Conservation (phyloP, 768 basidiomycete genomes). For the Lactifluus pinguis region DNA sequence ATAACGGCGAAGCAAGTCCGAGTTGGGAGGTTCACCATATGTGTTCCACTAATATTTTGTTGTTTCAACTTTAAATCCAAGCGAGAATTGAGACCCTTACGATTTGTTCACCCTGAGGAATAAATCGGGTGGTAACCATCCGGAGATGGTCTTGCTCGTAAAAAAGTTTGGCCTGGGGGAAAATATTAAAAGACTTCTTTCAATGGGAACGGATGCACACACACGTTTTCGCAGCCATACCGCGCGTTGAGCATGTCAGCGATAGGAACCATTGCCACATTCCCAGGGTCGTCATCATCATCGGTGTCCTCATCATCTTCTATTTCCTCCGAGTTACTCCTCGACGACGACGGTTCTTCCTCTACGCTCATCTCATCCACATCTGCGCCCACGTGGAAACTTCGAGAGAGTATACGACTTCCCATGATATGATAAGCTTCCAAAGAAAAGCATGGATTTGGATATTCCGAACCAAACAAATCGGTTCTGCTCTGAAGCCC, state of each 20-base stretch:
- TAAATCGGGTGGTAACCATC: slow-evolving; percentile 74
- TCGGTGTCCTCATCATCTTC: slow-evolving; percentile 22
- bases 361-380: slow-evolving; percentile 30
- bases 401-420: slow-evolving; percentile 84
- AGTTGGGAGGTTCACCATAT: slow-evolving; percentile 88
- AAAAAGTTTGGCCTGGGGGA: slow-evolving; percentile 69
- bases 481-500: slow-evolving; percentile 48
- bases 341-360: slow-evolving; percentile 8
- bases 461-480: slow-evolving; percentile 50
- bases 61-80: neutral
- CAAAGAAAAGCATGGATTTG: slow-evolving; percentile 46
- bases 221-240: slow-evolving; percentile 74
- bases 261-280: slow-evolving; percentile 89
- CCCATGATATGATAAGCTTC: slow-evolving; percentile 82
- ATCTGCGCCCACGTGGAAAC: slow-evolving; percentile 63
- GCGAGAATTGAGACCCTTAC: slow-evolving; percentile 35
- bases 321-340: slow-evolving; percentile 35
- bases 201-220: slow-evolving; percentile 22
- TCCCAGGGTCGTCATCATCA: slow-evolving; percentile 49
- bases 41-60: slow-evolving; percentile 73
- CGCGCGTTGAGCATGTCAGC: slow-evolving; percentile 94
- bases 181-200: neutral
- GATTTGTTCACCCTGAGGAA: slow-evolving; percentile 78
- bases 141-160: slow-evolving; percentile 61
- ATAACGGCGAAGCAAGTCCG: slow-evolving; percentile 87